Conservation (phyloP, 257 asterid species). For the Ocimum tenuiflorum region DNA sequence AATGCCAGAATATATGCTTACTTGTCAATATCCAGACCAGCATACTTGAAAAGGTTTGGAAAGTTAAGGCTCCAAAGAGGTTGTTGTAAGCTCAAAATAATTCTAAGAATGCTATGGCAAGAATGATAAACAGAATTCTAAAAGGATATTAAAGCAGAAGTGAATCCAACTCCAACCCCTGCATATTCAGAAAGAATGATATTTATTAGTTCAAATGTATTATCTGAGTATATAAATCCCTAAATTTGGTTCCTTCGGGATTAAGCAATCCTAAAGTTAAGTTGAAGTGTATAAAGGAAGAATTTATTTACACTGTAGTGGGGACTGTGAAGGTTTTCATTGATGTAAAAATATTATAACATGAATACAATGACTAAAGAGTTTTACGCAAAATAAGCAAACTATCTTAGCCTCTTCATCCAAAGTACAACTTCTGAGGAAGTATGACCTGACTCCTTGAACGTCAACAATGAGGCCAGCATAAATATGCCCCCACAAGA, state of each 20-base stretch:
- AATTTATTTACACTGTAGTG: no score
- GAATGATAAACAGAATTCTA: constrained; percentile 17
- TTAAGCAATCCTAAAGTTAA: neutral
- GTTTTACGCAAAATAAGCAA: no score
- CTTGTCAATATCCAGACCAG: constrained; percentile 97
- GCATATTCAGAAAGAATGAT: constrained; percentile 28
- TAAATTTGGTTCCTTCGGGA: neutral
- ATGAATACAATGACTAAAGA: no score
- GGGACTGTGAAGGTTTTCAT: no score
- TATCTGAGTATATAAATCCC: neutral
- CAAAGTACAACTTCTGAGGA: no score
- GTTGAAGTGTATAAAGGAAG: no score
- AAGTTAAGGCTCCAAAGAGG: constrained; percentile 52
- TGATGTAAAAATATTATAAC: no score
- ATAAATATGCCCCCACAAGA: no score
- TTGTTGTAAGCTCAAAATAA: constrained; percentile 25
- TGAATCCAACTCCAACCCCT: constrained; percentile 99
- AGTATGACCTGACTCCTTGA: no score
- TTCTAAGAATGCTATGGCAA: constrained; percentile 8
- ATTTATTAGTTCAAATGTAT: constrained; percentile 14
- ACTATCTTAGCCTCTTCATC: no score
- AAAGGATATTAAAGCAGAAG: constrained; percentile 95
- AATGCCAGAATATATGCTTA: constrained; percentile 30
- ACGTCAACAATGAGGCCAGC: no score
- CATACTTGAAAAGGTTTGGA: constrained; percentile 88